Evolutionary conservation across 2,329 filamentous ascomycete species (phyloP), one percentile per base, ranked within the genome.

Genomic region (Monilinia fructicola): DNA sequence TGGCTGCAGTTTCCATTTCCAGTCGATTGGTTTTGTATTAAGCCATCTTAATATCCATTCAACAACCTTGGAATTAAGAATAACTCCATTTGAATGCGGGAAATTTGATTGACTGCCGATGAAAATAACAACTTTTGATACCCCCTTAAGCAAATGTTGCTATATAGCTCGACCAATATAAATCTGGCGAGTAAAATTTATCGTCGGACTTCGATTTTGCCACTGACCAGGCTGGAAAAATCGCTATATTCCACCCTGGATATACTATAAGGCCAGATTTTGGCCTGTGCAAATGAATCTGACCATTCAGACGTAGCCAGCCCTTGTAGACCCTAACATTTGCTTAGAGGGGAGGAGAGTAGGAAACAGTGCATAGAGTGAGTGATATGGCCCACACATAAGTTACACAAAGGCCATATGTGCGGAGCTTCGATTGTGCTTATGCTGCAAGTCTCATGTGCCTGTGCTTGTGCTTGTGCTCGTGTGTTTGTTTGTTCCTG

Each of bases 91-190:
- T n/a, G 42, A 35, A 42, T 59, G 12, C 26, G 56, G 26, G 42
- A 35, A 48, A 59, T 58, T 58, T 46, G 55, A 58, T 58, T 31
- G 40, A 59, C 55, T 46, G 55, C 40, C 40, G 55, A 59, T 59
- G 56, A 46, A 44, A 59, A 59, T 59, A 59, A 59, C 18, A 59
- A n/a, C 40, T 14, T 53, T 53, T 53, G 50, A 53, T 53, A 28
- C n/a, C n/a, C n/a, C n/a, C n/a, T n/a, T n/a, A n/a, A n/a, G n/a
- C n/a, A n/a, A n/a, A n/a, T n/a, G n/a, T n/a, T n/a, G n/a, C n/a
- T n/a, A n/a, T n/a, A n/a, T n/a, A n/a, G n/a, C n/a, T n/a, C n/a
- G n/a, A n/a, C n/a, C n/a, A n/a, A n/a, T n/a, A n/a, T n/a, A n/a
- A n/a, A n/a, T n/a, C n/a, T n/a, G n/a, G n/a, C n/a, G n/a, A n/a